Evolutionary conservation across 1,139 yeast genomes (phyloP).

Genomic region (Fermentozyma sake): DNA sequence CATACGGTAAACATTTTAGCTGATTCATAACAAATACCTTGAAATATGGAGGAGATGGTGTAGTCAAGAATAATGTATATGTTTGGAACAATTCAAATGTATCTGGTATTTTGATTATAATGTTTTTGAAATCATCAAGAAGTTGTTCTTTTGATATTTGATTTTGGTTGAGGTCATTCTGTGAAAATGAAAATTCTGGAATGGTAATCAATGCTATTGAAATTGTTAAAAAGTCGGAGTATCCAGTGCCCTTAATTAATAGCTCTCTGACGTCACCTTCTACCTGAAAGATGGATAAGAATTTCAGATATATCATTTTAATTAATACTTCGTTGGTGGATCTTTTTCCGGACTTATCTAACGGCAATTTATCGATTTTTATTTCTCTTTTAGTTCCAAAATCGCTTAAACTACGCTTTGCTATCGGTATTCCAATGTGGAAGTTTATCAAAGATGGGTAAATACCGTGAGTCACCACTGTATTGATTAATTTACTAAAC

Average conservation of each 20-base stretch:
- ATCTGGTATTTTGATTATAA: conserved; percentile 37
- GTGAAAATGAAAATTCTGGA: conserved; percentile 27
- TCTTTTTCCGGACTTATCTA: neutral
- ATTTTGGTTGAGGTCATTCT: conserved; percentile 4
- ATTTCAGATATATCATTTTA: conserved; percentile 28
- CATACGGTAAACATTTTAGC: conserved; percentile 51
- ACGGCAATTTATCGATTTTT: conserved; percentile 14
- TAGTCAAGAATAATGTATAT: conserved; percentile 48
- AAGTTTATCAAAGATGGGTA: conserved; percentile 55
- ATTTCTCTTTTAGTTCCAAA: conserved; percentile 28
- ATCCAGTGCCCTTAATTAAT: conserved; percentile 66
- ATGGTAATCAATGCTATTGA: conserved; percentile 48
- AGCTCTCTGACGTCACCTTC: conserved; percentile 53
- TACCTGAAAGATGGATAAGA: conserved; percentile 28
- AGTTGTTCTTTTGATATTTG: conserved; percentile 1
- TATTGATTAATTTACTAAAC: conserved; percentile 58
- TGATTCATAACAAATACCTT: conserved; percentile 39
- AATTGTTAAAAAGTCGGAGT: conserved; percentile 60
- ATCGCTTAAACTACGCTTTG: conserved; percentile 50
- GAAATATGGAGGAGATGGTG: conserved; percentile 35
- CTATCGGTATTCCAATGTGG: conserved; percentile 63
- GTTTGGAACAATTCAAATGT: conserved; percentile 58
- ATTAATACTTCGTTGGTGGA: conserved; percentile 21
- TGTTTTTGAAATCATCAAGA: conserved; percentile 2
- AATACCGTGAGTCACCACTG: conserved; percentile 66